Conservation (phyloP, 192 early-diverging fungal species). For the Thamnidium elegans region DNA sequence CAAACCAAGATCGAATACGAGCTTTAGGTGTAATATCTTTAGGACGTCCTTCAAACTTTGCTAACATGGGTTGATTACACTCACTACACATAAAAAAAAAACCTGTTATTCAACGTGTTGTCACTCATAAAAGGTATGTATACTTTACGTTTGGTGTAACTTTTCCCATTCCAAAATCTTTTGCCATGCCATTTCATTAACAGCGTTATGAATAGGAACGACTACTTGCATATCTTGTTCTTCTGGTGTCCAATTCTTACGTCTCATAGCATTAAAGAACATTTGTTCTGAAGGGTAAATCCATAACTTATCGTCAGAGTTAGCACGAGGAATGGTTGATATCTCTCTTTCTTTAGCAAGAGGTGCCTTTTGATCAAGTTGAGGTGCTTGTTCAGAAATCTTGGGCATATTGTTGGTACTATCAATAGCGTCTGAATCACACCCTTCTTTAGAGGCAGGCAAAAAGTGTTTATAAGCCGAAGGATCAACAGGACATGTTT, state of each 20-base stretch:
- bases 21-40: slow-evolving; percentile 75
- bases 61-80: slow-evolving; percentile 65
- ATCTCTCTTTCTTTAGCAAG: slow-evolving; percentile 66
- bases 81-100: slow-evolving; percentile 32
- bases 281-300: slow-evolving; percentile 92
- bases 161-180: slow-evolving; percentile 86
- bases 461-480: slow-evolving; percentile 49
- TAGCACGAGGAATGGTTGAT: slow-evolving; percentile 74
- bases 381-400: slow-evolving; percentile 46
- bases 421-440: slow-evolving; percentile 44
- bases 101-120: too few species aligned
- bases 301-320: slow-evolving; percentile 60
- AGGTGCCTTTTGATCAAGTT: slow-evolving; percentile 36
- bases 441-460: slow-evolving; percentile 30
- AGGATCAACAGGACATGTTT: slow-evolving; percentile 59
- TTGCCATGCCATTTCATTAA: slow-evolving; percentile 89
- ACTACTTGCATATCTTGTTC: slow-evolving; percentile 86
- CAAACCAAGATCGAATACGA: slow-evolving; percentile 59
- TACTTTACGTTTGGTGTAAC: slow-evolving; percentile 47
- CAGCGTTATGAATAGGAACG: slow-evolving; percentile 91
- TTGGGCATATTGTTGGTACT: slow-evolving; percentile 65
- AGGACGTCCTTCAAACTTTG: slow-evolving; percentile 72
- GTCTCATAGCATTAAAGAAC: slow-evolving; percentile 95
- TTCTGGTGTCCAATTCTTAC: slow-evolving; percentile 83
- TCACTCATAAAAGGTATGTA: background rate